phyloP scores from a whole-genome alignment of 164 flowering plant species.

The Tetracentron sinense region DNA sequence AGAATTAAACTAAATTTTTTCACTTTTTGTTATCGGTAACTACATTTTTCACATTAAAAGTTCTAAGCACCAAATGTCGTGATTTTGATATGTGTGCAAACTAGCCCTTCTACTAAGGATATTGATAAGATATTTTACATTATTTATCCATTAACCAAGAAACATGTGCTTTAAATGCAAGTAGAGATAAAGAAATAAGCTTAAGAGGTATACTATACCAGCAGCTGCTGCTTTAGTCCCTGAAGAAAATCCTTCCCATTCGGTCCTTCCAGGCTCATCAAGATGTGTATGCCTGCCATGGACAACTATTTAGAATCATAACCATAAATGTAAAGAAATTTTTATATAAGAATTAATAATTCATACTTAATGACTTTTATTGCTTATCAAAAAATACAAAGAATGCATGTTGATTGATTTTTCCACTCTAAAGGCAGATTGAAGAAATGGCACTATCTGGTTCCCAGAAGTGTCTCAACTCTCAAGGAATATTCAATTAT shows the following conservation, averaged over 20 bases:
- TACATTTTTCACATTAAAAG: no score
- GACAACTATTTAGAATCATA: neutral
- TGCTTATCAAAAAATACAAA: neutral
- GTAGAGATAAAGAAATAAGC: slow-evolving; percentile 3
- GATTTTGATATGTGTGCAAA: neutral
- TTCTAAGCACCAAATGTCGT: neutral
- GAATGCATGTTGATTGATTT: neutral
- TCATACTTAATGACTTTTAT: neutral
- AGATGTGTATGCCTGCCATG: slow-evolving; percentile 81
- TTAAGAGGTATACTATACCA: slow-evolving; percentile 36
- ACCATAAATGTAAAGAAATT: neutral
- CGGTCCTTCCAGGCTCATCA: slow-evolving; percentile 95
- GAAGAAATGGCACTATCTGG: neutral
- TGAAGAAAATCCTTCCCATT: slow-evolving; percentile 97
- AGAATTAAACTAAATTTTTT: neutral
- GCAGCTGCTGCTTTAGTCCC: slow-evolving; percentile 99
- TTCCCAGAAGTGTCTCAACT: no score
- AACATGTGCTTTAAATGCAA: neutral
- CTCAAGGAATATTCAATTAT: no score
- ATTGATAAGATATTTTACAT: no score
- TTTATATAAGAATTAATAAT: neutral
- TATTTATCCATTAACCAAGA: neutral
- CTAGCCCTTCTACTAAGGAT: neutral
- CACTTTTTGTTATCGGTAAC: no score
- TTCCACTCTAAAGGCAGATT: neutral